Evolutionary conservation across 208 protist genomes (phyloP), one percentile per base, ranked within the genome.

Genomic region (Borovskyia barvae): DNA sequence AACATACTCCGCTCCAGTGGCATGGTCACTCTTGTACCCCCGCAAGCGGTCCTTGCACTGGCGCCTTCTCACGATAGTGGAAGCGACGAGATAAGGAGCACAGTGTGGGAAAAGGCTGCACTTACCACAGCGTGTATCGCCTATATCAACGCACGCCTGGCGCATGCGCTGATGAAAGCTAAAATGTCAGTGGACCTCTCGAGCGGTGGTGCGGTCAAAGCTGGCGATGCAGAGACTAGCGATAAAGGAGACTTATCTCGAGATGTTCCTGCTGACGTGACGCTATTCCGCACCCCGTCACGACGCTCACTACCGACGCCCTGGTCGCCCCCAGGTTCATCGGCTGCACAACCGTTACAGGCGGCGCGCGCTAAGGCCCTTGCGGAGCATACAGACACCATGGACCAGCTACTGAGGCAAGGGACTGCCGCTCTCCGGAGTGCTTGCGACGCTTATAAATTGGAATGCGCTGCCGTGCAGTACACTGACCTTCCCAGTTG

Each of bases 331-430:
- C 29, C 54, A 22, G 30, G 15, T 39, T 36, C 32, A 41, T 67
- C 63, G 22, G 24, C 63, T 1, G 20, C 19, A 1, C 26, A 6
- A 29, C n/a, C n/a, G 17, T 7, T 12, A 42, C 17, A 35, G n/a
- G 39, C 30, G 0, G 24, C 32, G 1, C 63, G 64, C 19, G 51
- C 40, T 41, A 71, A 71, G 49, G 55, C 46, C 28, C 60, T 68
- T 5, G n/a, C 60, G 8, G 28, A 35, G 11, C 36, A 59, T 49
- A 51, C 68, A 1, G 68, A 75, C 53, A 42, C 24, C 7, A 64
- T 75, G 11, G 68, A 75, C 30, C 60, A 65, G 40, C 48, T 75
- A 24, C 42, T 75, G 20, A 58, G 68, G 20, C 60, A 64, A 33
- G 54, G 28, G 2, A 30, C 49, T 12, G 47, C 30, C 2, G 30